Evolutionary conservation across 1,284 basidiomycete genomes (phyloP).

Genomic region (Spongispora temasekensis): DNA sequence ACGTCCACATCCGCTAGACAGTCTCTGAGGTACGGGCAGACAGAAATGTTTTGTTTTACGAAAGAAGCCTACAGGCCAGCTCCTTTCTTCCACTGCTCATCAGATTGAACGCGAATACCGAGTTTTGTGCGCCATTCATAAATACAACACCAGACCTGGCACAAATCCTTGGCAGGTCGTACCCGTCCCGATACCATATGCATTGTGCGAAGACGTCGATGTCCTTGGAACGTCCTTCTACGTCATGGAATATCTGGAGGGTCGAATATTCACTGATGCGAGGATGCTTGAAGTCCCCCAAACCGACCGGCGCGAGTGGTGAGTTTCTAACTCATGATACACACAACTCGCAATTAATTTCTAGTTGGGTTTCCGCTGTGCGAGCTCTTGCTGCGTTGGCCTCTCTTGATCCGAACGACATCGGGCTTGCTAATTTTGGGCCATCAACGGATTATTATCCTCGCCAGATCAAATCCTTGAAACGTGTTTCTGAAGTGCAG

Average conservation of each 20-base stretch:
- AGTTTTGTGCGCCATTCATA: conserved; percentile 75
- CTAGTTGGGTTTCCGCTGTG: conserved; percentile 31
- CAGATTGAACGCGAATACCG: conserved; percentile 92
- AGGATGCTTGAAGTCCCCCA: conserved; percentile 70
- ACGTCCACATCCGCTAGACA: neutral
- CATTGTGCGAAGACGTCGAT: conserved; percentile 75
- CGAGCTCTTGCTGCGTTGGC: conserved; percentile 49
- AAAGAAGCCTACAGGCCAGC: conserved; percentile 89
- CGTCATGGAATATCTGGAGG: conserved; percentile 93
- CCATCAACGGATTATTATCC: conserved; percentile 84
- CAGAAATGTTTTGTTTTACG: conserved; percentile 80
- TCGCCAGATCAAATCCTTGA: conserved; percentile 86
- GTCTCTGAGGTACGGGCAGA: conserved; percentile 42
- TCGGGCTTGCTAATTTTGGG: conserved; percentile 81
- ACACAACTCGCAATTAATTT: neutral
- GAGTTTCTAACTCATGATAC: conserved; percentile 4
- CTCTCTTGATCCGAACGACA: conserved; percentile 62
- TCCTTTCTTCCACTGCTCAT: conserved; percentile 89
- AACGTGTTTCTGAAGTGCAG: conserved; percentile 75
- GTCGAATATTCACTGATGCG: conserved; percentile 89
- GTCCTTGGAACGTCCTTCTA: conserved; percentile 93
- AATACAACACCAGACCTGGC: conserved; percentile 62
- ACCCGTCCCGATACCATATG: conserved; percentile 85
- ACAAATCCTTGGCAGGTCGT: conserved; percentile 57
- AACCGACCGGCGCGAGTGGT: conserved; percentile 74